Evolutionary conservation across 495 filamentous ascomycete species (phyloP).

Genomic region (Acidiella bohemica): DNA sequence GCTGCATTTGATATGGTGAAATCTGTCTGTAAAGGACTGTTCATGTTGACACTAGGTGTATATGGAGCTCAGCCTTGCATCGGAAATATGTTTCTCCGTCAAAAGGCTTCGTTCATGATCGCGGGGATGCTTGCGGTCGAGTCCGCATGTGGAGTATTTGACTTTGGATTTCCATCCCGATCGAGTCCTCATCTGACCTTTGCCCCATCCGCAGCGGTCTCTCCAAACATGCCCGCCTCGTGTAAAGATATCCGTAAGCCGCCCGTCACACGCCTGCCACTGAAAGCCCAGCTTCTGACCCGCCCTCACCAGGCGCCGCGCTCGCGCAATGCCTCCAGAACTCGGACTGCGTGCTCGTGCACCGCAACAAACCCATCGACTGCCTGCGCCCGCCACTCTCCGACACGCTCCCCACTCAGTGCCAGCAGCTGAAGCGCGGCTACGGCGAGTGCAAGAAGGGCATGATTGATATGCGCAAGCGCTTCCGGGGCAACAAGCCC

Average conservation of each 20-base stretch:
- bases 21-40: too few relatives aligned
- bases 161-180: too few relatives aligned
- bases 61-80: too few relatives aligned
- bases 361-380: slow-evolving; percentile 72
- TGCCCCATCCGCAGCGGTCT: not conserved
- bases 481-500: slow-evolving; percentile 91
- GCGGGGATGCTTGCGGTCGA: too few relatives aligned
- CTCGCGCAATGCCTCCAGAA: slow-evolving; percentile 87
- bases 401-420: slow-evolving; percentile 68
- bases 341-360: slow-evolving; percentile 86
- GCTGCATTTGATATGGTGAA: too few relatives aligned
- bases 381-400: slow-evolving; percentile 69
- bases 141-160: too few relatives aligned
- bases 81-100: too few relatives aligned
- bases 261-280: slow-evolving; percentile 46
- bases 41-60: too few relatives aligned
- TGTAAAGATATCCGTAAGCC: slow-evolving; percentile 88
- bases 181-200: too few relatives aligned
- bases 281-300: slow-evolving; percentile 56
- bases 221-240: slow-evolving; percentile 69
- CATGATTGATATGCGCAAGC: slow-evolving; percentile 96
- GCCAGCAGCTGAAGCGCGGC: slow-evolving; percentile 83
- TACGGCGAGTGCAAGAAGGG: slow-evolving; percentile 93
- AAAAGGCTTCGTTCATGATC: too few relatives aligned
- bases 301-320: slow-evolving; percentile 52